These are phyloP conservation scores for Aspergillus udagawae DNA, from an alignment of 2,329 filamentous ascomycete species.

Conservation along the genomic window DNA sequence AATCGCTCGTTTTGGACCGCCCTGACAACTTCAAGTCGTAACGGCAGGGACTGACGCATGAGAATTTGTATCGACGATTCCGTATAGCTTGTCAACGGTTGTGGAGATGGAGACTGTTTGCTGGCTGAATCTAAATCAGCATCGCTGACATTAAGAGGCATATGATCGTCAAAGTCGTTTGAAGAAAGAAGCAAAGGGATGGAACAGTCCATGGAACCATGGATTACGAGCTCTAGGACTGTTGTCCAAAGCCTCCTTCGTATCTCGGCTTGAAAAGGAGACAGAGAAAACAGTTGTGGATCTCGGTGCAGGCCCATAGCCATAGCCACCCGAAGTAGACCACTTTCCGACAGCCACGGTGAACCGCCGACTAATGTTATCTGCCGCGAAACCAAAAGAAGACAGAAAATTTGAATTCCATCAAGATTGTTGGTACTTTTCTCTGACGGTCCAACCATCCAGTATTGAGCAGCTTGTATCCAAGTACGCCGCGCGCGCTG, in stretches of 20 bases:
- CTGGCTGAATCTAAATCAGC: too few species aligned
- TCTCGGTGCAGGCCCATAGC: conserved; percentile 28
- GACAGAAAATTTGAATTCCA: too few species aligned
- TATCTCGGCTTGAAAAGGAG: conserved; percentile 11
- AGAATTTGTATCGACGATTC: conserved; percentile 2
- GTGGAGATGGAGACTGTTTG: too few species aligned
- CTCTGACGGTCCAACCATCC: too few species aligned
- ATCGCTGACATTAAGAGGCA: conserved; percentile 16
- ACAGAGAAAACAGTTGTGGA: conserved; percentile 19
- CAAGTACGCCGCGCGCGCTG: too few species aligned
- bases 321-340: conserved; percentile 22
- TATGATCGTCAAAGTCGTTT: conserved; percentile 2
- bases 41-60: neutral
- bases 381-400: too few species aligned
- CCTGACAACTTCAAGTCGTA: neutral
- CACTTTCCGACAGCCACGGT: conserved; percentile 17
- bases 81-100: neutral
- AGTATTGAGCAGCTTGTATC: too few species aligned
- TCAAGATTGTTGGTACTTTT: too few species aligned
- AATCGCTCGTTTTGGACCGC: neutral
- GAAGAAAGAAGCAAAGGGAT: conserved; percentile 5
- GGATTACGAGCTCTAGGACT: conserved; percentile 13
- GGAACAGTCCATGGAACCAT: conserved; percentile 12
- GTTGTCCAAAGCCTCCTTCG: conserved; percentile 15
- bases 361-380: conserved; percentile 17